Evolutionary conservation across 2,329 filamentous ascomycete species (phyloP).

Genomic region (Talaromyces piceae): DNA sequence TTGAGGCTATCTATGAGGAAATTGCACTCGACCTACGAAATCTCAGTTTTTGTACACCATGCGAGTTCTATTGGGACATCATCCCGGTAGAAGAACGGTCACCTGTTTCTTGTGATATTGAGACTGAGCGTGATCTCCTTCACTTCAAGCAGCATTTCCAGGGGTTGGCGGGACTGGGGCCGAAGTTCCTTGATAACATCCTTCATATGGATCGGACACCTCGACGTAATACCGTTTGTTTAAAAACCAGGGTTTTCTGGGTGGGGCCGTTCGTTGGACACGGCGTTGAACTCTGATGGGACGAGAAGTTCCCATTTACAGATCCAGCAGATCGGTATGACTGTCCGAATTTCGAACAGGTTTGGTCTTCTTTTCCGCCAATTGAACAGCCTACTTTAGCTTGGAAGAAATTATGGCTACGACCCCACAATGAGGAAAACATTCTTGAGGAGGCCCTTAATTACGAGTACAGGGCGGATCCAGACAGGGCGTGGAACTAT

Average conservation of each 20-base stretch:
- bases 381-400: neutral
- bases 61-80: neutral
- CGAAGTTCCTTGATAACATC: neutral
- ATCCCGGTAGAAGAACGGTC: neutral
- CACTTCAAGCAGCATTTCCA: neutral
- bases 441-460: neutral
- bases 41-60: neutral
- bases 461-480: neutral
- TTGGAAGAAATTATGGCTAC: neutral
- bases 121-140: neutral
- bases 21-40: neutral
- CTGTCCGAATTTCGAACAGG: neutral
- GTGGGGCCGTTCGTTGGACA: neutral
- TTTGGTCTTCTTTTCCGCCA: neutral
- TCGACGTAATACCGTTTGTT: neutral
- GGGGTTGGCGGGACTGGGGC: neutral
- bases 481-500: slow-evolving; percentile 1
- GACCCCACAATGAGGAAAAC: neutral
- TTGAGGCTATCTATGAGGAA: neutral
- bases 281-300: neutral
- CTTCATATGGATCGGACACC: neutral
- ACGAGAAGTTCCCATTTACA: neutral
- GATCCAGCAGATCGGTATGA: neutral
- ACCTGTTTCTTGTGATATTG: neutral
- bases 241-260: neutral